Evolutionary conservation across 805 yeast species (phyloP).

Genomic region (Wickerhamomyces subpelliculosus): DNA sequence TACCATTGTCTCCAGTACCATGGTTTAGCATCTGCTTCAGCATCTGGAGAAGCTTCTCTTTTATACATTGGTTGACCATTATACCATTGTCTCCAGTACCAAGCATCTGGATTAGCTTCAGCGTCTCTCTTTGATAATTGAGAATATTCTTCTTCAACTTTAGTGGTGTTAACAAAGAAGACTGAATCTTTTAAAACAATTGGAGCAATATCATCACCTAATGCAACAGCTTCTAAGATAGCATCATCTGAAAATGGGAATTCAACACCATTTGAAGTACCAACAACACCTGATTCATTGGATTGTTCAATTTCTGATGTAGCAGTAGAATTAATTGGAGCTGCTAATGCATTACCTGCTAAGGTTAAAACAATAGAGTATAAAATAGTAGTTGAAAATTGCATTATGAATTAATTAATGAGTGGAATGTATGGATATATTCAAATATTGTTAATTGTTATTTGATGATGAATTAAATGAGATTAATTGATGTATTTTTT

Average conservation of each 20-base stretch:
- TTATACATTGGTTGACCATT: not conserved
- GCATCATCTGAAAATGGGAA: conserved; percentile 1
- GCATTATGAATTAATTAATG: not conserved
- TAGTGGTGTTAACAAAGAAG: not conserved
- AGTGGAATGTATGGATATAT: not conserved
- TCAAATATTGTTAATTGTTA: no score
- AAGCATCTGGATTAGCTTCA: not conserved
- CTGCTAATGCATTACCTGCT: not conserved
- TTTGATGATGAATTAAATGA: not conserved
- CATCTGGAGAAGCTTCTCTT: not conserved
- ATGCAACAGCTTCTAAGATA: not conserved
- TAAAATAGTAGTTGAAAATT: not conserved
- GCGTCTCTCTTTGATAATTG: not conserved
- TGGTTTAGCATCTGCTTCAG: not conserved
- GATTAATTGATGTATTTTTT: not conserved
- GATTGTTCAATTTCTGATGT: not conserved
- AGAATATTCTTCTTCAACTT: not conserved
- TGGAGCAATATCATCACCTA: conserved; percentile 1
- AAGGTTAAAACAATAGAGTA: not conserved
- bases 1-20: not conserved
- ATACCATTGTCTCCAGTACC: not conserved
- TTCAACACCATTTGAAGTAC: not conserved
- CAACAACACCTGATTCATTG: not conserved
- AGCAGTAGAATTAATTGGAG: conserved; percentile 1
- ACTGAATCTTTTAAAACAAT: not conserved